Evolutionary conservation across 1,284 basidiomycete species (phyloP), one percentile per base, ranked within the genome.

Genomic region (Puccinia hordei): DNA sequence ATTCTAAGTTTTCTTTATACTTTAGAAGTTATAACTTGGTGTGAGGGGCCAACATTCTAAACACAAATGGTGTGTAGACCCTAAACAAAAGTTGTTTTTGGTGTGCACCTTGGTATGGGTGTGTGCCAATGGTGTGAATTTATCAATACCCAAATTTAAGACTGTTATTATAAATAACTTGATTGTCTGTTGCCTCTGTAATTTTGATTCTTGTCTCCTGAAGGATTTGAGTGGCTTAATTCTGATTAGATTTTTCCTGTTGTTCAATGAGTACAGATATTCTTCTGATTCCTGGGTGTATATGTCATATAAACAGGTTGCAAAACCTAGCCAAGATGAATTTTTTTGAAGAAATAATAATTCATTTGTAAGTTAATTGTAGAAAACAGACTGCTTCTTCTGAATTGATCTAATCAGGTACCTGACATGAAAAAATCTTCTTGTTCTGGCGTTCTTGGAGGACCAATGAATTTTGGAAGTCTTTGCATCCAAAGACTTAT

Each of bases 261-360:
- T 30, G 12, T 73, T 73, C 22, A 59, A 38, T 38, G 35, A 57
- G 13, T 73, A 33, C 38, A 59, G 13, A 57, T 73, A 73, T 27
- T 35, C 71, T 73, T 73, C 71, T 49, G 85, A 80, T 44, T 85
- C 84, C 51, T 85, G 85, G 33, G 83, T 82, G 73, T 86, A 85
- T 61, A 86, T 83, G 71, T 85, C 84, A 81, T 85, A 85, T 10
- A 85, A 83, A 57, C 85, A 86, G 74, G 83, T 83, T 0, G 83
- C 83, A 59, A 85, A 86, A 17, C 85, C 85, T 73, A 38, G 22
- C 38, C n/a, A 12, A 30, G 61, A 53, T 49, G 13, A 15, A n/a
- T 27, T 38, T 24, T n/a, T n/a, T n/a, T 35, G 4, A 6, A 19
- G 10, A 72, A 55, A n/a, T 17, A n/a, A 12, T 5, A 44, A 41